Base-by-base conservation (phyloP, 352 stramenopile genomes). In the Phytophthora sojae region DNA sequence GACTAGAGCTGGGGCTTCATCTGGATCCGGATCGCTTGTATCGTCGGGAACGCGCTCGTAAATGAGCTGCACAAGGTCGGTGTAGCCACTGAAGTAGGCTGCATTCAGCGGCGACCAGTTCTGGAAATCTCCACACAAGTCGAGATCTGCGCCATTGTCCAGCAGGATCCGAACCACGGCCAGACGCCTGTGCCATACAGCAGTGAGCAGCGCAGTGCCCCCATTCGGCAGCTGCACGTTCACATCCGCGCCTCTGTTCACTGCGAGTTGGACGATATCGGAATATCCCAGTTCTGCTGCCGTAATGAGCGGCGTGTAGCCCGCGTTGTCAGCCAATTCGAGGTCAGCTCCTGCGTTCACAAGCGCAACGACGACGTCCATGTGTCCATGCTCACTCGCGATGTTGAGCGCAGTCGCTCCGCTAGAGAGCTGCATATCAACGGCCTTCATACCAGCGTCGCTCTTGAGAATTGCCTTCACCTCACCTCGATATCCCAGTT, bases 341-440 rank as follows among this genome's bases (percentile, higher is more conserved):
- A 71, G 47, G 0, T 42, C 47, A 8, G 64, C 64, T 42, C 56
- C 57, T 42, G 5, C 15, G 26, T 65, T 30, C 19, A 71, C 23
- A 14, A 71, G 64, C 1, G 17, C 30, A 3, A 39, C 21, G 12
- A 66, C 56, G 14, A 39, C 14, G 6, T 35, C 37, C 0, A 71
- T 5, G 15, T 66, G 64, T 2, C 64, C 64, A 17, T 67, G 32
- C 14, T 71, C 56, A 1, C 56, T 67, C 9, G 57, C 64, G 4
- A 71, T 66, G 23, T 66, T 66, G 25, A 71, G 21, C 8, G 64
- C 64, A 21, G 57, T 67, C 3, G 50, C 49, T 14, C 64, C 64
- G 17, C 11, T 56, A 4, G 26, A 25, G n/a, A 53, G 39, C 39
- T 66, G 50, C 5, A 12, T 32, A 30, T 71, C n/a, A 26, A 52